Evolutionary conservation across 129 eudicot species (phyloP).

Genomic region (Cynara cardunculus): DNA sequence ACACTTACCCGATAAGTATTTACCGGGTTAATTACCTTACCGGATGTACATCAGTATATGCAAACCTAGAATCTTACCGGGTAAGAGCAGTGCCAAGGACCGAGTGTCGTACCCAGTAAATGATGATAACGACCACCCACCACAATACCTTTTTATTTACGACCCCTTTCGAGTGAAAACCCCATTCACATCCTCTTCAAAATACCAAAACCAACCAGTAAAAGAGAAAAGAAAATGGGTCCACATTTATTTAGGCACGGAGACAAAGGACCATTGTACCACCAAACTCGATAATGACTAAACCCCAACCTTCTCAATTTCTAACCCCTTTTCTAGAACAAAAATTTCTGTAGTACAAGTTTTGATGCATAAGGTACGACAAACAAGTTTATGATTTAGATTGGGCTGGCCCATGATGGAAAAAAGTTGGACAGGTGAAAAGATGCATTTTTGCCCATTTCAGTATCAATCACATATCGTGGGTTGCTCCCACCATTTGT

Average conservation of each 20-base stretch:
- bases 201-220: neutral
- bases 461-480: slow-evolving; percentile 19
- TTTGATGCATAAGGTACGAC: neutral
- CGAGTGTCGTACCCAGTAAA: too few species aligned
- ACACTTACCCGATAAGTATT: too few species aligned
- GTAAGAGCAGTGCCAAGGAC: too few species aligned
- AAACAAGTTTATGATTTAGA: slow-evolving; percentile 6
- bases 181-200: neutral
- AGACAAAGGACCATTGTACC: slow-evolving; percentile 17
- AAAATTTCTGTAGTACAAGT: neutral
- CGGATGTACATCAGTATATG: too few species aligned
- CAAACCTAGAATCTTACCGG: too few species aligned
- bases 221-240: slow-evolving; percentile 6
- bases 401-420: slow-evolving; percentile 38
- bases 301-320: slow-evolving; percentile 5
- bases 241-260: slow-evolving; percentile 32
- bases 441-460: slow-evolving; percentile 39
- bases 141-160: too few species aligned
- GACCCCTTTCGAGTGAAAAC: neutral
- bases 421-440: slow-evolving; percentile 17
- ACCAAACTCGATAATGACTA: slow-evolving; percentile 20
- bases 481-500: slow-evolving; percentile 35
- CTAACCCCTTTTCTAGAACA: slow-evolving; percentile 8
- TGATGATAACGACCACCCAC: too few species aligned
- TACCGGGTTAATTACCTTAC: too few species aligned